phyloP scores from a whole-genome alignment of 148 eudicot genomes.

The Cornus florida region DNA sequence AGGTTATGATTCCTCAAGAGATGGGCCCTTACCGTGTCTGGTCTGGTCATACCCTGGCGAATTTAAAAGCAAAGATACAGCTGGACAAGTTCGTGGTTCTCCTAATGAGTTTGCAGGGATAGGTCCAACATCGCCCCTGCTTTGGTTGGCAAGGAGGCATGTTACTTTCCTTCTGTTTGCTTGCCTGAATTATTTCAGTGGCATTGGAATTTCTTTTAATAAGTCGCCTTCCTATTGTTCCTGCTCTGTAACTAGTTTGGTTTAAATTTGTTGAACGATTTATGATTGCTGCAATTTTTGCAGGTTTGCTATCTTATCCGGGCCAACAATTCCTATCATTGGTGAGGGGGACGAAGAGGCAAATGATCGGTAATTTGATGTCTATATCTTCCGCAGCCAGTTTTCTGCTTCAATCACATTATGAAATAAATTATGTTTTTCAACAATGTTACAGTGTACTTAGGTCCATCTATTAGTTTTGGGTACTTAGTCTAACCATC shows the following conservation, averaged over 20 bases:
- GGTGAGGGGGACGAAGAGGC: slow-evolving; percentile 95
- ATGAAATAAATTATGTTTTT: background rate
- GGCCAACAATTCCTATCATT: slow-evolving; percentile 96
- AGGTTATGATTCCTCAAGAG: slow-evolving; percentile 73
- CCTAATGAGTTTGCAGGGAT: slow-evolving; percentile 97
- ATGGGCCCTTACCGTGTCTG: slow-evolving; percentile 94
- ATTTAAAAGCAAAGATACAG: slow-evolving; percentile 94
- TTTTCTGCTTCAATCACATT: slow-evolving; percentile 1
- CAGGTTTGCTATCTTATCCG: slow-evolving; percentile 89
- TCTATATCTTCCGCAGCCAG: background rate
- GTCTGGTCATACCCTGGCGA: slow-evolving; percentile 98
- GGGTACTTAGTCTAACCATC: no score
- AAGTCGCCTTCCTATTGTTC: slow-evolving; percentile 2
- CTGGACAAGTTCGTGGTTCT: slow-evolving; percentile 97
- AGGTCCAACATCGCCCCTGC: slow-evolving; percentile 88
- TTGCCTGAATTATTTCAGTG: slow-evolving; percentile 7
- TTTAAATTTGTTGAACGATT: slow-evolving; percentile 10
- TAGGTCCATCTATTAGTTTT: no score
- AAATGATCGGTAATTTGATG: slow-evolving; percentile 68
- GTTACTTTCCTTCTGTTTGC: slow-evolving; percentile 12
- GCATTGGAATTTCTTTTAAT: background rate
- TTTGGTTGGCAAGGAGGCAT: slow-evolving; percentile 89
- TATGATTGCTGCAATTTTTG: slow-evolving; percentile 24
- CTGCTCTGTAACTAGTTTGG: background rate
- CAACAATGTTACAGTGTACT: no score